These are phyloP conservation scores for Phytophthora cactorum DNA, from an alignment of 352 stramenopile genomes.

Conservation along the genomic window DNA sequence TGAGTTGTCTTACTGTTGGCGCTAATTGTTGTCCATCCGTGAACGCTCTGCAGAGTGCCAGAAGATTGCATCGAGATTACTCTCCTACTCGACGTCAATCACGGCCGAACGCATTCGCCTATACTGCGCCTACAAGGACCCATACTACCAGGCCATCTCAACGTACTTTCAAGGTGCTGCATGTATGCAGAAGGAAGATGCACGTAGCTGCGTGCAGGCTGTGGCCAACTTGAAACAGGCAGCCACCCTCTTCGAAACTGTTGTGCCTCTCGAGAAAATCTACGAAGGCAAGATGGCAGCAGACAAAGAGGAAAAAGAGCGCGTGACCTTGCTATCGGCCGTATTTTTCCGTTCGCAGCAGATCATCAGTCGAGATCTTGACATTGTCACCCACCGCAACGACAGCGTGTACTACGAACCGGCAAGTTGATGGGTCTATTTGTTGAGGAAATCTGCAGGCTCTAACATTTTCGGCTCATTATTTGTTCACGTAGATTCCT, in stretches of 20 bases:
- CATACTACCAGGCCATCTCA: conserved; percentile 65
- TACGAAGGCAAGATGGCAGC: conserved; percentile 48
- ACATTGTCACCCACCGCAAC: conserved; percentile 75
- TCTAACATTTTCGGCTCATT: not conserved
- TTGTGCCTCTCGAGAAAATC: conserved; percentile 38
- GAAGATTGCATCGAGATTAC: conserved; percentile 32
- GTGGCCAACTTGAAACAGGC: conserved; percentile 71
- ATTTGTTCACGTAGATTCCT: conserved; percentile 42
- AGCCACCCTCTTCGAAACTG: conserved; percentile 35
- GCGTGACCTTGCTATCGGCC: conserved; percentile 40
- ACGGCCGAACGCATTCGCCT: conserved; percentile 48
- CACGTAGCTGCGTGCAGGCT: conserved; percentile 52
- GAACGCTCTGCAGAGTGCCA: conserved; percentile 35
- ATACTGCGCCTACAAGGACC: conserved; percentile 63
- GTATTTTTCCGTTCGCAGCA: conserved; percentile 66
- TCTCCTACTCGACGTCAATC: conserved; percentile 47
- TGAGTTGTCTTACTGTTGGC: not conserved
- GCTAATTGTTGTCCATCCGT: not conserved
- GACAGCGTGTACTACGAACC: conserved; percentile 75
- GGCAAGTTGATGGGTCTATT: conserved; percentile 23
- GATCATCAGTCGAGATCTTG: conserved; percentile 70
- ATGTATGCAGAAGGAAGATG: conserved; percentile 63
- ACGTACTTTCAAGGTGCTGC: conserved; percentile 69
- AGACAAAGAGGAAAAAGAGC: conserved; percentile 46
- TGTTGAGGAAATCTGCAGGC: not conserved